phyloP scores from a whole-genome alignment of 1,284 basidiomycete species.

The Psilocybe mexicana region DNA sequence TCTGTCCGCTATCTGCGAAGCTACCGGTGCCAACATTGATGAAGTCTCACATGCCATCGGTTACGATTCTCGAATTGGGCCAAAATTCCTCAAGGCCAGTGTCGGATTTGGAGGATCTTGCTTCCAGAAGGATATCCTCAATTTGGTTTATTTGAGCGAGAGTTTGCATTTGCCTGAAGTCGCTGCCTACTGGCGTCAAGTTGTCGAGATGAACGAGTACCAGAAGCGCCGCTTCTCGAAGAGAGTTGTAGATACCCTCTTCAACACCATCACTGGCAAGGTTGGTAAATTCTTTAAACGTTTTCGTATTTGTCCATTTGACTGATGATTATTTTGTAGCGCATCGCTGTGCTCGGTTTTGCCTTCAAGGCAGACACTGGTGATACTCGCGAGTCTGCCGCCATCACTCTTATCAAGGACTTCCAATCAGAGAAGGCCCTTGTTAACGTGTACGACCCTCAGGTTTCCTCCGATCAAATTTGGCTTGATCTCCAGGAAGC shows the following conservation, averaged over 20 bases:
- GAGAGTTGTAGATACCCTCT: constrained; percentile 91
- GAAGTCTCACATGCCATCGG: constrained; percentile 97
- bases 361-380: constrained; percentile 97
- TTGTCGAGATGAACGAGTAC: constrained; percentile 96
- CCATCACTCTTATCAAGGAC: constrained; percentile 92
- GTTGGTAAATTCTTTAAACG: constrained; percentile 38
- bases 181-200: constrained; percentile 96
- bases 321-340: constrained; percentile 47
- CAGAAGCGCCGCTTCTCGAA: constrained; percentile 91
- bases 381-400: constrained; percentile 96
- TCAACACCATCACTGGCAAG: constrained; percentile 97
- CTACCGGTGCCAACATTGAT: constrained; percentile 98
- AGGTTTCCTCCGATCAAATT: constrained; percentile 74
- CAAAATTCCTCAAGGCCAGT: constrained; percentile 94
- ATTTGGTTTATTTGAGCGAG: constrained; percentile 96
- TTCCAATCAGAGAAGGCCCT: constrained; percentile 90
- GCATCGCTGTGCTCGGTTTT: constrained; percentile 95
- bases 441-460: constrained; percentile 91
- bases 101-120: constrained; percentile 98
- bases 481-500: constrained; percentile 77
- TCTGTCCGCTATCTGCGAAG: constrained; percentile 98
- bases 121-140: constrained; percentile 99
- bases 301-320: not conserved
- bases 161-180: constrained; percentile 94
- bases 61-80: constrained; percentile 89